These are phyloP conservation scores for Diacronema lutheri DNA, from an alignment of 78 protist species.

Conservation along the genomic window DNA sequence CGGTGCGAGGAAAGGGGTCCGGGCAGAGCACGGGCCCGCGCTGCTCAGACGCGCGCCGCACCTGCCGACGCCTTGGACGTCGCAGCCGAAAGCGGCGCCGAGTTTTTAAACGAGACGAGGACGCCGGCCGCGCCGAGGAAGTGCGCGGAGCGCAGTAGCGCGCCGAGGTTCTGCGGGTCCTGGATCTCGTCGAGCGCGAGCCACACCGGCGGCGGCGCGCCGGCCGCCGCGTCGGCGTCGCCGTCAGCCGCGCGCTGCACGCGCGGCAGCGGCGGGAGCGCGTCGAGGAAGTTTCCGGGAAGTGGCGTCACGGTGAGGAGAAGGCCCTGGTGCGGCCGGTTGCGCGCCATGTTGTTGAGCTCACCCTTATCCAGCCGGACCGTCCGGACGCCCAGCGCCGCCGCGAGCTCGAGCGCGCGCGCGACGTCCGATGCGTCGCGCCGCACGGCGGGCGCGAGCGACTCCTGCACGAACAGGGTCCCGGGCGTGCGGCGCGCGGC, in stretches of 20 bases:
- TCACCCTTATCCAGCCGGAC: not conserved
- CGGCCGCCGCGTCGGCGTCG: no score
- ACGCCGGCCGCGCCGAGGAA: slow-evolving; percentile 36
- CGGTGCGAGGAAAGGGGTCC: no score
- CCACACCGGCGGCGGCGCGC: no score
- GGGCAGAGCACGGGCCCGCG: no score
- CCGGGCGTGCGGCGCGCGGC: not conserved
- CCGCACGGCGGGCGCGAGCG: not conserved
- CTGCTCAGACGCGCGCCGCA: no score
- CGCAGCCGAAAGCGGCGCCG: slow-evolving; percentile 27
- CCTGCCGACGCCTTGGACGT: slow-evolving; percentile 3
- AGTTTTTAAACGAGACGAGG: slow-evolving; percentile 13
- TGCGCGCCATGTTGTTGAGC: not conserved
- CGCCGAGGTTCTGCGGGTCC: slow-evolving; percentile 44
- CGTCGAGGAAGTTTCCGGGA: not conserved
- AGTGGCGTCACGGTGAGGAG: not conserved
- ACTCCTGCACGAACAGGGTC: not conserved
- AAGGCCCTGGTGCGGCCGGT: slow-evolving; percentile 27
- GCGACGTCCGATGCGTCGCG: not conserved
- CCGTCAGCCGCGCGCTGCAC: not conserved
- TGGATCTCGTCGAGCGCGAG: slow-evolving; percentile 33
- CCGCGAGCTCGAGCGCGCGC: not conserved
- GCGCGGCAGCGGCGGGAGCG: not conserved
- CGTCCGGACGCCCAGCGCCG: not conserved
- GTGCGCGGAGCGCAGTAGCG: slow-evolving; percentile 42